A percentile compares a stretch with the other conserved stretches of the same genome.
Conservation (phyloP, 257 asterid species). For the Penstemon davidsonii region DNA sequence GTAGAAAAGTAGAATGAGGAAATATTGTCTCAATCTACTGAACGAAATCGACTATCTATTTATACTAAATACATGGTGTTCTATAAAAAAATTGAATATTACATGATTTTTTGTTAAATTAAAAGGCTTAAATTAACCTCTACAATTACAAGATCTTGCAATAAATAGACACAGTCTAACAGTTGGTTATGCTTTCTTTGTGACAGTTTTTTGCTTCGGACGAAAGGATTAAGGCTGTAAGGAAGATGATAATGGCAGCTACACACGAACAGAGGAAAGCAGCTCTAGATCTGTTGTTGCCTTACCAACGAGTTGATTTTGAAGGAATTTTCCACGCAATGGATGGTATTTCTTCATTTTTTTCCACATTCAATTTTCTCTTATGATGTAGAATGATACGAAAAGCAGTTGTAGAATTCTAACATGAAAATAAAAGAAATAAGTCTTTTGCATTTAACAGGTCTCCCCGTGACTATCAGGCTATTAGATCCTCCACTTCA, state of each 20-base stretch:
- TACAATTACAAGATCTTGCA: too few relatives aligned
- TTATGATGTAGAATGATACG: background rate
- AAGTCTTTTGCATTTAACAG: constrained; percentile 37
- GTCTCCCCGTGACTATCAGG: constrained; percentile 89
- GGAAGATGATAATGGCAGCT: constrained; percentile 97
- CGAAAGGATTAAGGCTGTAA: constrained; percentile 91
- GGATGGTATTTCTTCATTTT: constrained; percentile 61
- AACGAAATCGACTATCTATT: too few relatives aligned
- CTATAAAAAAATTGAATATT: too few relatives aligned
- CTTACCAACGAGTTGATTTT: constrained; percentile 90
- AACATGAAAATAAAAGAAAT: too few relatives aligned
- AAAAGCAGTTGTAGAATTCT: background rate
- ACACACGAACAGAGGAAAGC: constrained; percentile 70
- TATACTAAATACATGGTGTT: too few relatives aligned
- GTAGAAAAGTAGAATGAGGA: too few relatives aligned
- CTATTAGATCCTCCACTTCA: constrained; percentile 98
- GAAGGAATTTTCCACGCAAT: constrained; percentile 96
- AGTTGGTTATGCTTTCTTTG: background rate
- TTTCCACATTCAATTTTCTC: background rate
- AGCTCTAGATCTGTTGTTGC: constrained; percentile 75
- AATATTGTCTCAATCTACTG: too few relatives aligned
- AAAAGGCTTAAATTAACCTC: too few relatives aligned
- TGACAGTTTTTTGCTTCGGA: constrained; percentile 95
- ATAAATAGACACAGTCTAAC: too few relatives aligned
- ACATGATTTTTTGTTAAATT: too few relatives aligned